phyloP scores from a whole-genome alignment of 441 rosid species.

The Viola pubescens region DNA sequence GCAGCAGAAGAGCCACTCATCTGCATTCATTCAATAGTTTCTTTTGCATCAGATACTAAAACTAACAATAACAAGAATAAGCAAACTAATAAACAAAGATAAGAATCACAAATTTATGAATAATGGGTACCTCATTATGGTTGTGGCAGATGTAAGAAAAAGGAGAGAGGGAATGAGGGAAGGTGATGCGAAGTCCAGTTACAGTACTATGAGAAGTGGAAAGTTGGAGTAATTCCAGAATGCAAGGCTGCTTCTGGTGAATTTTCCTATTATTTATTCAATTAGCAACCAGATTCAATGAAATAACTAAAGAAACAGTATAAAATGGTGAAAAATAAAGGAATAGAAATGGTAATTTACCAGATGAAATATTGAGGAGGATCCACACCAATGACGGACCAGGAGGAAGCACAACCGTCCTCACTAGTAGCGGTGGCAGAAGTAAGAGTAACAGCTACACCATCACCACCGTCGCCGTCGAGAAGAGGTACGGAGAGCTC shows the following conservation, averaged over 20 bases:
- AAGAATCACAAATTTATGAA: not conserved
- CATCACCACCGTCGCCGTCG: slow-evolving; percentile 2
- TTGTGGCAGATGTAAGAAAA: slow-evolving; percentile 49
- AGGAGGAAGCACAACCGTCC: slow-evolving; percentile 53
- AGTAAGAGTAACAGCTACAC: not conserved
- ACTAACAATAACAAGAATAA: not conserved
- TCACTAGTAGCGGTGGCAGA: slow-evolving; percentile 19
- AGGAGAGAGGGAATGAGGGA: slow-evolving; percentile 57
- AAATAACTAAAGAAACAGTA: not conserved
- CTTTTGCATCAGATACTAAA: not conserved
- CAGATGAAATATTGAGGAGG: slow-evolving; percentile 43
- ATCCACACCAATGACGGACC: slow-evolving; percentile 39
- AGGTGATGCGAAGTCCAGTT: slow-evolving; percentile 55
- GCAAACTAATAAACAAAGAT: not conserved
- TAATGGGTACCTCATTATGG: slow-evolving; percentile 24
- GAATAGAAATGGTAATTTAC: slow-evolving; percentile 18
- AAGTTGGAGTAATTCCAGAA: slow-evolving; percentile 65
- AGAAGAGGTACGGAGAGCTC: slow-evolving; percentile 38
- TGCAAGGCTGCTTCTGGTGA: slow-evolving; percentile 36
- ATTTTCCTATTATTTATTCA: slow-evolving; percentile 40
- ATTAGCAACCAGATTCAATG: not conserved
- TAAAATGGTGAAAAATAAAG: not conserved
- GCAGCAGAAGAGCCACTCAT: slow-evolving; percentile 21
- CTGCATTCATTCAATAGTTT: slow-evolving; percentile 31
- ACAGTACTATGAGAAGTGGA: slow-evolving; percentile 43